Evolutionary conservation across 352 stramenopile species (phyloP).

Genomic region (Phytophthora quininea): DNA sequence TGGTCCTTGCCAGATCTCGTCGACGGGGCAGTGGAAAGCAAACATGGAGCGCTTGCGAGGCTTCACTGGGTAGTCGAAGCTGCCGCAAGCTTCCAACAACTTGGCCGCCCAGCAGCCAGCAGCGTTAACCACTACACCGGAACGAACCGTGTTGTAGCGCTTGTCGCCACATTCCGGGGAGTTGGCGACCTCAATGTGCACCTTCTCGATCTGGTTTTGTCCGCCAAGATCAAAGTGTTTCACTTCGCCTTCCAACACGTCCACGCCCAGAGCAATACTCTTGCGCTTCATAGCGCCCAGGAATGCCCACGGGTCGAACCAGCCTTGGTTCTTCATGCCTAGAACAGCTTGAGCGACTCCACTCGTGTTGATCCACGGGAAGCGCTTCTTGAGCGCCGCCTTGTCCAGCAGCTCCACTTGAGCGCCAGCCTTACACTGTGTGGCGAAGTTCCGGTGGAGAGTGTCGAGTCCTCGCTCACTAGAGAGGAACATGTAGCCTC

Average conservation of each 20-base stretch:
- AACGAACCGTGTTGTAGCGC: constrained; percentile 37
- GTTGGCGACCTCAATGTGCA: constrained; percentile 53
- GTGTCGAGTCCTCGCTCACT: constrained; percentile 63
- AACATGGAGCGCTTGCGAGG: constrained; percentile 84
- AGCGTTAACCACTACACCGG: constrained; percentile 80
- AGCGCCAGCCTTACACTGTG: constrained; percentile 45
- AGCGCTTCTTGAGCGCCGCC: constrained; percentile 59
- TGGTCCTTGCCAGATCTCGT: constrained; percentile 75
- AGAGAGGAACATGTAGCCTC: constrained; percentile 83
- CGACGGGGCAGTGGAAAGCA: constrained; percentile 74
- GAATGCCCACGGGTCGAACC: constrained; percentile 88
- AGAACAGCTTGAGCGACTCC: constrained; percentile 65
- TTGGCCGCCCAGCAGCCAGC: constrained; percentile 76
- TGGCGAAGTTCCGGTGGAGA: constrained; percentile 64
- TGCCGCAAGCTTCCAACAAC: constrained; percentile 66
- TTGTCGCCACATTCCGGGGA: constrained; percentile 22
- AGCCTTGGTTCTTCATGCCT: constrained; percentile 75
- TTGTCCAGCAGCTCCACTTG: constrained; percentile 62
- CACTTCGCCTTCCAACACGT: constrained; percentile 76
- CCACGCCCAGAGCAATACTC: constrained; percentile 68
- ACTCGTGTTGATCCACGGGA: constrained; percentile 79
- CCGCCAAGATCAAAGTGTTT: constrained; percentile 63
- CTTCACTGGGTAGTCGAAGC: constrained; percentile 77
- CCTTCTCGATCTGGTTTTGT: constrained; percentile 63
- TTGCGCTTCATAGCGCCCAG: constrained; percentile 79